phyloP scores from a whole-genome alignment of 371 early-diverging fungal species.

The Smittium mucronatum region DNA sequence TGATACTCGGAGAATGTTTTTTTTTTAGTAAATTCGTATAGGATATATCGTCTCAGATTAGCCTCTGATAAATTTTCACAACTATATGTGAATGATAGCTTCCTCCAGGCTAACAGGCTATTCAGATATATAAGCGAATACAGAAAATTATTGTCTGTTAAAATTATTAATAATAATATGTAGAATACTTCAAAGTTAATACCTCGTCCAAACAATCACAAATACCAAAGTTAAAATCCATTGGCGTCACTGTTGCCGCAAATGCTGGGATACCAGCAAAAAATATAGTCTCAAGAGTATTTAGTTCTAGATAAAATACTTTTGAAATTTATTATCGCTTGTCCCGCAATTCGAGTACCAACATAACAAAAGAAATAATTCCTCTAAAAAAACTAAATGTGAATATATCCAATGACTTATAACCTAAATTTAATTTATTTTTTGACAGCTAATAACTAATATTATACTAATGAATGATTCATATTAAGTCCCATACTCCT shows the following conservation, averaged over 20 bases:
- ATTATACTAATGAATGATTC: neutral
- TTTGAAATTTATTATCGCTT: slow-evolving; percentile 12
- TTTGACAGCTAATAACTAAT: neutral
- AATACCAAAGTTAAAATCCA: slow-evolving; percentile 14
- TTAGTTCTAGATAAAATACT: slow-evolving; percentile 14
- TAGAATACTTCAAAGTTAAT: neutral
- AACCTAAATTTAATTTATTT: neutral
- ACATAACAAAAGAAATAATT: neutral
- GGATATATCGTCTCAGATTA: slow-evolving; percentile 11
- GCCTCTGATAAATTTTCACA: slow-evolving; percentile 5
- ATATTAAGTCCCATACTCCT: neutral
- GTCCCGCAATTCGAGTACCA: neutral
- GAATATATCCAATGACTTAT: neutral
- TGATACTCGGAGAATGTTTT: neutral
- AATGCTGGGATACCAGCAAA: slow-evolving; percentile 16
- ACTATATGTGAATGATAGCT: neutral
- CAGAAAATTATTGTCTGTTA: neutral
- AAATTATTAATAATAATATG: neutral
- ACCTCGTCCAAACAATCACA: slow-evolving; percentile 7
- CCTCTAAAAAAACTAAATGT: neutral
- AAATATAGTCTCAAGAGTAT: slow-evolving; percentile 17
- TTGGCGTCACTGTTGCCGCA: slow-evolving; percentile 17
- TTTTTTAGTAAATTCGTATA: slow-evolving; percentile 12
- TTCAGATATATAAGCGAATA: neutral
- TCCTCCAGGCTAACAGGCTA: neutral